These are phyloP conservation scores for Colletotrichum sp. DNA, from an alignment of 2,329 filamentous ascomycete species.

Conservation along the genomic window DNA sequence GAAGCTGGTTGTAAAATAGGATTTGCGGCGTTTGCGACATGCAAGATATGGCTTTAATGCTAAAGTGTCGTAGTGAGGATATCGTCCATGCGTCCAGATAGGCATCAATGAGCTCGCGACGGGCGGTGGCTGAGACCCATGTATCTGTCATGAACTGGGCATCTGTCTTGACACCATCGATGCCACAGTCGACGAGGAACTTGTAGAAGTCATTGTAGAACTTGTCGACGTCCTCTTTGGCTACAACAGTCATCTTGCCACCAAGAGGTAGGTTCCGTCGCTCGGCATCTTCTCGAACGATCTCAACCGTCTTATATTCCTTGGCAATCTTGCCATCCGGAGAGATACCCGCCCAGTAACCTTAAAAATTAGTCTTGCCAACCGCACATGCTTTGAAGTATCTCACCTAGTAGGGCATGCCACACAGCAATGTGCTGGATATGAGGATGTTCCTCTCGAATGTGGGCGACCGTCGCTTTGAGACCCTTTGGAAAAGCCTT, in stretches of 20 bases:
- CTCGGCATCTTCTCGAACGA: slow-evolving; percentile 54
- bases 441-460: slow-evolving; percentile 72
- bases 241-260: slow-evolving; percentile 75
- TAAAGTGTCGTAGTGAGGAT: slow-evolving; percentile 78
- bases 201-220: slow-evolving; percentile 93
- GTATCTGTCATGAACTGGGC: slow-evolving; percentile 89
- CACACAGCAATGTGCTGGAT: slow-evolving; percentile 90
- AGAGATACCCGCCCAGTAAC: slow-evolving; percentile 92
- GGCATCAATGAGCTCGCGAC: slow-evolving; percentile 72
- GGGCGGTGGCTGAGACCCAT: slow-evolving; percentile 69
- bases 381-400: not conserved
- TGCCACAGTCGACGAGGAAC: slow-evolving; percentile 75
- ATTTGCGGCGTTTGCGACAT: slow-evolving; percentile 92
- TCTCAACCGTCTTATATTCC: slow-evolving; percentile 76
- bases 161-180: slow-evolving; percentile 93
- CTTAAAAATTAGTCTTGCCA: slow-evolving; percentile 31
- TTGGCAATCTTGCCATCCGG: slow-evolving; percentile 75
- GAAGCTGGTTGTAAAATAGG: slow-evolving; percentile 83
- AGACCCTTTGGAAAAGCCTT: slow-evolving; percentile 82
- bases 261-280: slow-evolving; percentile 56
- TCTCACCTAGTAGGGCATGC: slow-evolving; percentile 74
- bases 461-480: slow-evolving; percentile 70
- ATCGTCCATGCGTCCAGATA: slow-evolving; percentile 91
- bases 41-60: slow-evolving; percentile 82
- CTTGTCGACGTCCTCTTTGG: slow-evolving; percentile 72